Evolutionary conservation across 495 filamentous ascomycete genomes (phyloP).

Genomic region (Aspergillus avenaceus): DNA sequence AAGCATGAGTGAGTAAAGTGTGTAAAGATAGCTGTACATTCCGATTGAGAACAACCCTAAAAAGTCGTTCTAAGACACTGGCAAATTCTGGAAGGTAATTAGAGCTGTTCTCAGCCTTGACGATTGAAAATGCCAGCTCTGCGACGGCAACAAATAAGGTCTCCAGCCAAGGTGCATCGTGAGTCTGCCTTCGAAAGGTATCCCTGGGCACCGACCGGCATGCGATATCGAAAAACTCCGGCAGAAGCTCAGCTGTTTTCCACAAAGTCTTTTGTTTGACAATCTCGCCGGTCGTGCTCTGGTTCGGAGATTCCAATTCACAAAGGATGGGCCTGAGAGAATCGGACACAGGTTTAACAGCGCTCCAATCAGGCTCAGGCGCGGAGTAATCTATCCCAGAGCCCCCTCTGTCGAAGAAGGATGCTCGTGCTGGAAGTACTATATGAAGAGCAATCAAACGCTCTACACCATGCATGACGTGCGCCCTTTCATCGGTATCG

Average conservation of each 20-base stretch:
- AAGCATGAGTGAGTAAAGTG: constrained; percentile 40
- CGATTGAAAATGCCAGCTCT: constrained; percentile 38
- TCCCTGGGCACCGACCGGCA: constrained; percentile 50
- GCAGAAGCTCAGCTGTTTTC: constrained; percentile 30
- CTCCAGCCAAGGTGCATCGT: constrained; percentile 64
- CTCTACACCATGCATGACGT: constrained; percentile 48
- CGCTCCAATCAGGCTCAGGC: constrained; percentile 41
- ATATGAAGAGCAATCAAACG: constrained; percentile 65
- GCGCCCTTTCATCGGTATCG: constrained; percentile 35
- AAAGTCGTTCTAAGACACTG: constrained; percentile 33
- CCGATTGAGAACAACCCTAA: constrained; percentile 37
- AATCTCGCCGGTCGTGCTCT: constrained; percentile 3
- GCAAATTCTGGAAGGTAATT: constrained; percentile 33
- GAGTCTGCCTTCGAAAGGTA: constrained; percentile 49
- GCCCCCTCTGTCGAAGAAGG: constrained; percentile 45
- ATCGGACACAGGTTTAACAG: constrained; percentile 41
- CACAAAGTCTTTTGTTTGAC: constrained; percentile 17
- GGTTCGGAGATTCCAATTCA: constrained; percentile 11
- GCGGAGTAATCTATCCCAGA: constrained; percentile 44
- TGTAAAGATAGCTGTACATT: constrained; percentile 42
- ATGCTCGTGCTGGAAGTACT: constrained; percentile 59
- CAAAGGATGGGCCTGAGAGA: constrained; percentile 36
- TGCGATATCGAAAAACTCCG: constrained; percentile 54
- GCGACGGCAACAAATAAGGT: constrained; percentile 56
- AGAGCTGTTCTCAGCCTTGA: constrained; percentile 29